phyloP scores from a whole-genome alignment of 208 protist species.

The Crithidia sp. region DNA sequence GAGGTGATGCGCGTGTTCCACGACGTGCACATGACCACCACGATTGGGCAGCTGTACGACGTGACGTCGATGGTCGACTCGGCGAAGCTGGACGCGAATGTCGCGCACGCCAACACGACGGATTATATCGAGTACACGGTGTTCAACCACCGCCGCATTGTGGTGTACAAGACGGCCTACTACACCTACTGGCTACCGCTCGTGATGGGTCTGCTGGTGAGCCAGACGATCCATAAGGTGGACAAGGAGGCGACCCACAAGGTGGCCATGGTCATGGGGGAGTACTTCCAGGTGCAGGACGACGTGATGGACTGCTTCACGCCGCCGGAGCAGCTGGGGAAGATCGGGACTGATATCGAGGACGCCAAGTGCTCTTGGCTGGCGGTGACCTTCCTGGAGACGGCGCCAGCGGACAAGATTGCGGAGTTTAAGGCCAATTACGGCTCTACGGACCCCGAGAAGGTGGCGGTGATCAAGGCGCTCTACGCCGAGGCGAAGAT shows the following conservation, averaged over 20 bases:
- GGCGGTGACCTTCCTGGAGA: constrained; percentile 86
- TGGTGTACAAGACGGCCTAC: constrained; percentile 98
- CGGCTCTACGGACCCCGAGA: constrained; percentile 67
- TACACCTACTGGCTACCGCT: constrained; percentile 98
- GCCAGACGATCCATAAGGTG: constrained; percentile 58
- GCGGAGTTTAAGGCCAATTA: constrained; percentile 92
- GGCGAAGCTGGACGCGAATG: constrained; percentile 82
- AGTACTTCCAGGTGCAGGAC: constrained; percentile 98
- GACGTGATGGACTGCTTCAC: constrained; percentile 98
- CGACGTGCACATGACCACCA: constrained; percentile 92
- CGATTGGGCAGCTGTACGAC: constrained; percentile 97
- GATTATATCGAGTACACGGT: constrained; percentile 89
- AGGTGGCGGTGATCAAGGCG: constrained; percentile 90
- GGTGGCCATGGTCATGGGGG: constrained; percentile 94
- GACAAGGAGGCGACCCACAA: constrained; percentile 68
- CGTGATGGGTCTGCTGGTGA: constrained; percentile 93
- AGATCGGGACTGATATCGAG: constrained; percentile 98
- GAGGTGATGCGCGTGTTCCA: constrained; percentile 94
- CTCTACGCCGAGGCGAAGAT: constrained; percentile 87
- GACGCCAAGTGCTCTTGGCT: constrained; percentile 98
- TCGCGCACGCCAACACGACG: constrained; percentile 61
- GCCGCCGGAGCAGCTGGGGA: constrained; percentile 95
- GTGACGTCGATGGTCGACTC: constrained; percentile 92
- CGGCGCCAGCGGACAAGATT: constrained; percentile 58
- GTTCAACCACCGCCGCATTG: constrained; percentile 93